A percentile compares a stretch with the other conserved stretches of the same genome.
Evolutionary conservation across 2,329 filamentous ascomycete genomes (phyloP).

Genomic region (Paecilomyces sp.): DNA sequence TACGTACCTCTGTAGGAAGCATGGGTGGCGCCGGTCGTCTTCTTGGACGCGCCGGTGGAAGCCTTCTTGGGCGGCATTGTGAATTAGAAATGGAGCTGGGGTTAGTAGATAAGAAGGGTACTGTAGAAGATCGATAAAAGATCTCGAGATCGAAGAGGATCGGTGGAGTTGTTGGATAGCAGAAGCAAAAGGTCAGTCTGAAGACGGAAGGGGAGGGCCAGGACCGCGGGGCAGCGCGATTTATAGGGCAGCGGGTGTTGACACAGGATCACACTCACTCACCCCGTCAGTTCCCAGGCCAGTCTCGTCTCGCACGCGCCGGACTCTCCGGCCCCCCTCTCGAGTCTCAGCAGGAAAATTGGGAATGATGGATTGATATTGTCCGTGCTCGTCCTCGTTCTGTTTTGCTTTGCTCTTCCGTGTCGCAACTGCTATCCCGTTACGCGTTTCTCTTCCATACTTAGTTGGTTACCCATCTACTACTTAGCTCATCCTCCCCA

Average conservation of each 20-base stretch:
- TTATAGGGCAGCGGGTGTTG: conserved; percentile 37
- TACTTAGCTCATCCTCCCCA: not conserved
- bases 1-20: conserved; percentile 60
- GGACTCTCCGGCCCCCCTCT: not conserved
- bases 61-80: conserved; percentile 63
- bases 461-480: not conserved
- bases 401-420: not conserved
- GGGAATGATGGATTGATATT: not conserved
- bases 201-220: conserved; percentile 20
- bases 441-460: not conserved
- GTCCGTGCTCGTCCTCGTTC: not conserved
- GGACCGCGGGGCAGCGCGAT: conserved; percentile 33
- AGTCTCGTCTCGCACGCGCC: not conserved
- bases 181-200: conserved; percentile 1
- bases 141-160: conserved; percentile 1
- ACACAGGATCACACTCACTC: conserved; percentile 30
- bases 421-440: not conserved
- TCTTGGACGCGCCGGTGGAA: conserved; percentile 49
- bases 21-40: conserved; percentile 51
- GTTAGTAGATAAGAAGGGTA: conserved; percentile 9
- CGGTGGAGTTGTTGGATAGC: conserved; percentile 1
- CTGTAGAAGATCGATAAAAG: conserved; percentile 6
- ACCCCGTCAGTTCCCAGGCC: not conserved
- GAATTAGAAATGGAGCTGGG: conserved; percentile 12
- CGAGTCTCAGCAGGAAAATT: not conserved